These are phyloP conservation scores for Botryotinia calthae DNA, from an alignment of 2,329 filamentous ascomycete species.

Conservation along the genomic window DNA sequence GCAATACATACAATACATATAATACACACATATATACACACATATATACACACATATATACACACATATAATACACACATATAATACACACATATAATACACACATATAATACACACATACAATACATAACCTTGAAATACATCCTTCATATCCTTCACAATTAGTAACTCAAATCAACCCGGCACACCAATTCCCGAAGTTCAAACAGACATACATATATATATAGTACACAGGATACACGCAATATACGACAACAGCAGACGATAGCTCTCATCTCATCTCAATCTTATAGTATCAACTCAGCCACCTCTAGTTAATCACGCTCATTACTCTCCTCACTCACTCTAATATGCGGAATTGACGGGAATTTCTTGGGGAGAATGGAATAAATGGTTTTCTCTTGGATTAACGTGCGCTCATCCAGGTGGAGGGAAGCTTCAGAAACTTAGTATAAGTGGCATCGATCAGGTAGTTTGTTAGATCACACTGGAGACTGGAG, in stretches of 20 bases:
- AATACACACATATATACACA: too few relatives aligned
- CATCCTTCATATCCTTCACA: too few relatives aligned
- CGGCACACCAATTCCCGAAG: not conserved
- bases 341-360: not conserved
- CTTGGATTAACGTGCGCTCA: too few relatives aligned
- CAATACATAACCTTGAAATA: too few relatives aligned
- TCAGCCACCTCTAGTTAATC: constrained; percentile 13
- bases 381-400: too few relatives aligned
- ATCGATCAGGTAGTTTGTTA: not conserved
- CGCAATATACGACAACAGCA: not conserved
- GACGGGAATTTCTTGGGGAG: not conserved
- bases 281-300: constrained; percentile 1
- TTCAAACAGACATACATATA: not conserved
- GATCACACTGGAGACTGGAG: not conserved
- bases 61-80: too few relatives aligned
- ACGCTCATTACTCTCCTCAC: not conserved
- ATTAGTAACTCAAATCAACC: not conserved
- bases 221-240: not conserved
- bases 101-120: too few relatives aligned
- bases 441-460: not conserved
- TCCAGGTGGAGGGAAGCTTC: not conserved
- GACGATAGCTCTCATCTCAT: not conserved
- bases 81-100: too few relatives aligned
- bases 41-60: too few relatives aligned
- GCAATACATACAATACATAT: not conserved